Evolutionary conservation across 495 filamentous ascomycete species (phyloP), one percentile per base, ranked within the genome.

Genomic region (Aspergillus steynii): DNA sequence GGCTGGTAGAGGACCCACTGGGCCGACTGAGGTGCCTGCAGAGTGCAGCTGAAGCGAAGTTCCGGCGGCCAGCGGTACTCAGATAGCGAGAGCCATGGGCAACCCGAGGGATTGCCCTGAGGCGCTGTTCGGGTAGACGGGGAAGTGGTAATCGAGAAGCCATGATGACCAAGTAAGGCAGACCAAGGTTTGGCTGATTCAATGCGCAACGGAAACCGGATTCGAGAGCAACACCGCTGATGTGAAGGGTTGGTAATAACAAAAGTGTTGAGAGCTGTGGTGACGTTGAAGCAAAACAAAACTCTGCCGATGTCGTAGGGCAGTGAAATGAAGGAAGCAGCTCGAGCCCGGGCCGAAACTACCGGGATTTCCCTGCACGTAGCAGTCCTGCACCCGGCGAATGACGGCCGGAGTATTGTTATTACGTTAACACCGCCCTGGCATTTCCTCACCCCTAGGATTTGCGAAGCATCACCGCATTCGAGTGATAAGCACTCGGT

Each of bases 121-220:
- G 52, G 50, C 68, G 65, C 59, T 77, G 76, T 55, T 58, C 71
- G 46, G 75, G 67, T 50, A 79, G 69, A 67, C 73, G 75, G 61
- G 69, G 66, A 53, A 77, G 61, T 52, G 75, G 68, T 64, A 79
- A 66, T 68, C 77, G 74, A 74, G 72, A 74, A 74, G 75, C 70
- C 77, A 79, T 79, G 62, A 47, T 74, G 60, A 64, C 45, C 48
- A 47, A 56, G 20, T 20, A 20, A 20, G 20, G 20, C 20, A 20
- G 20, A 20, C 20, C 34, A 53, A 48, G 46, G 42, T 32, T 53
- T 54, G n/a, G 42, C 29, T 32, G 14, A 29, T 9, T 54, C 29
- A 34, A 54, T 29, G 51, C 51, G 51, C 28, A 54, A 29, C 20
- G 20, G 26, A 34, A 55, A 62, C 48, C 26, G 59, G 59, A 56